phyloP scores from a whole-genome alignment of 2,329 filamentous ascomycete genomes.

The Xylaria sp. region DNA sequence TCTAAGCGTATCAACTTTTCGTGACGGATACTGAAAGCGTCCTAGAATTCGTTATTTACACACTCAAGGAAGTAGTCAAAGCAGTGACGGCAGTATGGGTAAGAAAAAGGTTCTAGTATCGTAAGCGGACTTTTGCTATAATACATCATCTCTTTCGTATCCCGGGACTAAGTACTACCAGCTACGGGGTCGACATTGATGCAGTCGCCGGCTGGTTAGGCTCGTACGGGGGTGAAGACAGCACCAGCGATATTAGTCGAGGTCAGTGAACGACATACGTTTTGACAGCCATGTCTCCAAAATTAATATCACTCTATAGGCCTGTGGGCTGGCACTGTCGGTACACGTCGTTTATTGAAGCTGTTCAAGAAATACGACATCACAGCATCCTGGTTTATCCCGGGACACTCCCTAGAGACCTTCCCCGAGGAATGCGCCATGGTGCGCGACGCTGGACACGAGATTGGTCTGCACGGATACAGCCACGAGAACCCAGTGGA shows the following conservation, averaged over 20 bases:
- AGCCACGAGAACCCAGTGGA: conserved; percentile 77
- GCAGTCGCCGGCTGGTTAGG: conserved; percentile 82
- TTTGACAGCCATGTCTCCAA: neutral
- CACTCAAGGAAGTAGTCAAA: neutral
- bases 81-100: conserved; percentile 17
- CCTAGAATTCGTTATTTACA: neutral
- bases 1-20: neutral
- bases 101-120: conserved; percentile 36
- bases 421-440: conserved; percentile 70
- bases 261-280: conserved; percentile 54
- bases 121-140: conserved; percentile 14
- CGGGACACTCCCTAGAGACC: conserved; percentile 70
- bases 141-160: neutral
- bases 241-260: conserved; percentile 76
- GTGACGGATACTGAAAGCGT: neutral
- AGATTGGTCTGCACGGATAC: conserved; percentile 73
- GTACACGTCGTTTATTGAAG: conserved; percentile 73
- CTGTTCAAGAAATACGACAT: conserved; percentile 63
- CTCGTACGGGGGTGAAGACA: conserved; percentile 79
- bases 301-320: conserved; percentile 7
- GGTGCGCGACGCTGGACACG: conserved; percentile 72
- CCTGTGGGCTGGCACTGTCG: conserved; percentile 73
- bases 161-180: neutral
- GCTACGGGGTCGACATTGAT: conserved; percentile 71
- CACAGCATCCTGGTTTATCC: conserved; percentile 59